Evolutionary conservation across 2,329 filamentous ascomycete genomes (phyloP), one percentile per base, ranked within the genome.

Genomic region (Beauveria scarabaeidicola): DNA sequence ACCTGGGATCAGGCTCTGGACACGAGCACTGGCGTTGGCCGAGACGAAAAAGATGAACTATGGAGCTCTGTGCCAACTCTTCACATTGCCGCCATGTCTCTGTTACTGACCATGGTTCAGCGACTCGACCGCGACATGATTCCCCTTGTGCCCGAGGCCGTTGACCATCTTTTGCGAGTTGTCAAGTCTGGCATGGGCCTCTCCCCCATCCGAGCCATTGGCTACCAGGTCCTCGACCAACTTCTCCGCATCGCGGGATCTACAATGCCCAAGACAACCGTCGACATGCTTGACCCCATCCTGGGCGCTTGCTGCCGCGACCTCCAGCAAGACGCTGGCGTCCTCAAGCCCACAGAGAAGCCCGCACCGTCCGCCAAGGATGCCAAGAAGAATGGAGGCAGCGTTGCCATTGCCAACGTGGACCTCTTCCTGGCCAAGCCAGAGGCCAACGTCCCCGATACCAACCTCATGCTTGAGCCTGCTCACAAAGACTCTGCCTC

Each of bases 31-130:
- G 87, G 90, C 63, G 83, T 94, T 63, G 81, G 85, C 36, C 83
- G 88, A 62, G 89, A 95, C 53, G 93, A 97, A 72, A 87, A 87
- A 62, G 90, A 96, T 57, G 83, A 86, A 48, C 78, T 97, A 3
- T 92, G 89, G 83, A 76, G 81, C 51, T 77, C 83, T 19, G 78
- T 97, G 11, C 89, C 92, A 5, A 78, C 81, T 10, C 82, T 97
- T 43, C 91, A 97, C 67, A 73, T 85, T 15, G 84, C 88, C 15
- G 81, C 84, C n/a, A 74, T 96, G 58, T 73, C 81, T 23, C 73
- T 96, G 1, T 73, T 90, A 23, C 71, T 78, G 9, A 72, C 76
- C 11, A 68, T 94, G 50, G 69, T 84, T 23, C 71, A 77, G 58
- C 81, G 87, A 11, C 77, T 92, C 25, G 80, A 79, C 32, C 73